Evolutionary conservation across 2,329 filamentous ascomycete genomes (phyloP).

Genomic region (Monilinia aucupariae): DNA sequence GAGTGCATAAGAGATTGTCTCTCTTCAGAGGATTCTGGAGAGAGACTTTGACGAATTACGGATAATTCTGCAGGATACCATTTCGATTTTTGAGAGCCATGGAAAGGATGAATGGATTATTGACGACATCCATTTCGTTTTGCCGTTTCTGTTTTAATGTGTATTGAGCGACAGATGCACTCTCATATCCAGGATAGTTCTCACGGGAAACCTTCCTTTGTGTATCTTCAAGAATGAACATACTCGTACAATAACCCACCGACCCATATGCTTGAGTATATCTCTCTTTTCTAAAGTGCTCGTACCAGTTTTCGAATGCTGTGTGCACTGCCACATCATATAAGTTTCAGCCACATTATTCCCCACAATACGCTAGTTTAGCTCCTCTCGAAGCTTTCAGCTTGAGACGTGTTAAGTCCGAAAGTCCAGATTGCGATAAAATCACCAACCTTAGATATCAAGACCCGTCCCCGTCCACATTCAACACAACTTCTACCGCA

Average conservation of each 20-base stretch:
- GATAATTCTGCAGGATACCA: slow-evolving; percentile 3
- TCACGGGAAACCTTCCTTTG: neutral
- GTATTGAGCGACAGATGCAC: neutral
- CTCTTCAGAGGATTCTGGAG: too few species aligned
- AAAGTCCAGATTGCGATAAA: slow-evolving; percentile 14
- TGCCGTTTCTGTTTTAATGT: neutral
- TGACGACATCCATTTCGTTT: neutral
- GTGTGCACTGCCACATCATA: neutral
- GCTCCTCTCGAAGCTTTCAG: slow-evolving; percentile 12
- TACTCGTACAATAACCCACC: too few species aligned
- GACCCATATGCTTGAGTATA: too few species aligned
- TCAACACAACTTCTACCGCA: neutral
- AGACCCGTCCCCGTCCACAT: neutral
- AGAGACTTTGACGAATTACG: neutral
- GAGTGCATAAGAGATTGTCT: neutral
- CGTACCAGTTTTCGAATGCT: too few species aligned
- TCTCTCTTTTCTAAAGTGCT: too few species aligned
- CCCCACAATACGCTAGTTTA: slow-evolving; percentile 24
- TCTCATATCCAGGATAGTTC: neutral
- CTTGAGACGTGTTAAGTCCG: slow-evolving; percentile 25
- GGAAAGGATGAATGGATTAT: neutral
- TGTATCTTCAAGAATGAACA: neutral
- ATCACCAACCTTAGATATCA: neutral
- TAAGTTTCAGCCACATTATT: slow-evolving; percentile 21
- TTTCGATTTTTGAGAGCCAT: neutral